Evolutionary conservation across 495 filamentous ascomycete genomes (phyloP).

Genomic region (Talaromyces ruber): DNA sequence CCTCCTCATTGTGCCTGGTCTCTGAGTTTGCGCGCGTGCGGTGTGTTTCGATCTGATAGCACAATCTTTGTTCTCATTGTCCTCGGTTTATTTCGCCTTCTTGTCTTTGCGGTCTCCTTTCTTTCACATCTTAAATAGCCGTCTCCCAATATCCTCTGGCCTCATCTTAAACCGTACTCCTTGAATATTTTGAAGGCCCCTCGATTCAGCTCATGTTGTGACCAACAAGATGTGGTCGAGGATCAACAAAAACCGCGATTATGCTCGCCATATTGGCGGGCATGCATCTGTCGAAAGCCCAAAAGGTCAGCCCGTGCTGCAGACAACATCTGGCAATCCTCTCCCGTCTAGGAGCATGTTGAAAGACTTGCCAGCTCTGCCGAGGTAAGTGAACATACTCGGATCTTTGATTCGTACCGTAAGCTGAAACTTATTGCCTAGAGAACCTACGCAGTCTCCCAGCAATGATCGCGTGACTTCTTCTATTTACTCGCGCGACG

Average conservation of each 20-base stretch:
- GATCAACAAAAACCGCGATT: conserved; percentile 6
- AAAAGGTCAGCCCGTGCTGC: neutral
- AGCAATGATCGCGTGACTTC: conserved; percentile 15
- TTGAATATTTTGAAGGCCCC: neutral
- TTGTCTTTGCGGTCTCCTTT: conserved; percentile 6
- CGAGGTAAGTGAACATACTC: conserved; percentile 25
- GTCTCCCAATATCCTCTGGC: neutral
- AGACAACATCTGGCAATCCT: neutral
- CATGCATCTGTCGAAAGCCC: neutral
- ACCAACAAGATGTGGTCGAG: conserved; percentile 36
- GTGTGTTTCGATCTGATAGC: neutral
- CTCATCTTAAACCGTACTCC: neutral
- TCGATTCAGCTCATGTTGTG: neutral
- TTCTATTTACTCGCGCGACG: conserved; percentile 18
- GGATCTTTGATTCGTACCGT: neutral
- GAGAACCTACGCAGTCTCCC: neutral
- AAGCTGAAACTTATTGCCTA: neutral
- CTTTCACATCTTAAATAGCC: neutral
- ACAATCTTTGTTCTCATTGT: neutral
- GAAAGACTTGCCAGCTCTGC: conserved; percentile 31
- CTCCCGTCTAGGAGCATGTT: conserved; percentile 2
- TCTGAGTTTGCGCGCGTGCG: neutral
- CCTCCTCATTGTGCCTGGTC: neutral
- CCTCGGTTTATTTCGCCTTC: conserved; percentile 4
- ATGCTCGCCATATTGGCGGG: neutral